These are phyloP conservation scores for Fusarium sublunatum DNA, from an alignment of 2,329 filamentous ascomycete species.

Conservation along the genomic window DNA sequence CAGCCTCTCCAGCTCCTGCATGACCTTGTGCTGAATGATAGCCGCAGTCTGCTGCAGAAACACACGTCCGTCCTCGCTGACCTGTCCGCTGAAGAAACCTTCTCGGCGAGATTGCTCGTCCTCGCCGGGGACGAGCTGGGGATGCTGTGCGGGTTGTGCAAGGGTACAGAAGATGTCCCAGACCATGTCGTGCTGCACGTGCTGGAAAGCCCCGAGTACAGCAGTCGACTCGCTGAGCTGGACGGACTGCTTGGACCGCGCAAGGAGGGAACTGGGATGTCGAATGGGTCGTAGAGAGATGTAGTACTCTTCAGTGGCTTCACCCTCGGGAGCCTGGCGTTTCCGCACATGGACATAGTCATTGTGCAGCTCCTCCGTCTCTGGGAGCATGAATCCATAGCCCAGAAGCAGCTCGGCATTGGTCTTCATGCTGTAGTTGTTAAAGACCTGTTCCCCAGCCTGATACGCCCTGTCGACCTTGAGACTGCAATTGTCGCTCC, in stretches of 20 bases:
- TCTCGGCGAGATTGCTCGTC: conserved; percentile 44
- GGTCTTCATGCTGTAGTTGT: conserved; percentile 80
- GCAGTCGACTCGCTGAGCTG: conserved; percentile 44
- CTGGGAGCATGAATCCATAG: conserved; percentile 70
- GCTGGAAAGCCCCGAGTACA: conserved; percentile 56
- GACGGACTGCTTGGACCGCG: conserved; percentile 53
- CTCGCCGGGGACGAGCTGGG: conserved; percentile 46
- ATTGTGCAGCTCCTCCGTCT: conserved; percentile 63
- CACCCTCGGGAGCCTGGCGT: conserved; percentile 44
- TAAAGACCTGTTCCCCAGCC: conserved; percentile 69
- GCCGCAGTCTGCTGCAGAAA: conserved; percentile 52
- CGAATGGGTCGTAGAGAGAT: conserved; percentile 63
- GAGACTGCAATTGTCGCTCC: conserved; percentile 56
- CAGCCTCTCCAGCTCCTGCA: conserved; percentile 58
- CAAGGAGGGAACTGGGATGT: conserved; percentile 61
- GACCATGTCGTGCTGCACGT: conserved; percentile 65
- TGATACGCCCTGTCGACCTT: conserved; percentile 56
- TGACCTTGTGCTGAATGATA: conserved; percentile 58
- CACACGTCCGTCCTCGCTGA: conserved; percentile 44
- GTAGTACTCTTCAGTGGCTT: conserved; percentile 58
- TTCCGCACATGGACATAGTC: conserved; percentile 70
- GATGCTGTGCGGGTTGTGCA: conserved; percentile 49
- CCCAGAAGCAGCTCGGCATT: conserved; percentile 76
- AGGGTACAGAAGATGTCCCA: conserved; percentile 60
- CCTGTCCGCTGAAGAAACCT: conserved; percentile 48